These are phyloP conservation scores for Pouteria campechiana DNA, from an alignment of 179 eudicot species.

Conservation along the genomic window DNA sequence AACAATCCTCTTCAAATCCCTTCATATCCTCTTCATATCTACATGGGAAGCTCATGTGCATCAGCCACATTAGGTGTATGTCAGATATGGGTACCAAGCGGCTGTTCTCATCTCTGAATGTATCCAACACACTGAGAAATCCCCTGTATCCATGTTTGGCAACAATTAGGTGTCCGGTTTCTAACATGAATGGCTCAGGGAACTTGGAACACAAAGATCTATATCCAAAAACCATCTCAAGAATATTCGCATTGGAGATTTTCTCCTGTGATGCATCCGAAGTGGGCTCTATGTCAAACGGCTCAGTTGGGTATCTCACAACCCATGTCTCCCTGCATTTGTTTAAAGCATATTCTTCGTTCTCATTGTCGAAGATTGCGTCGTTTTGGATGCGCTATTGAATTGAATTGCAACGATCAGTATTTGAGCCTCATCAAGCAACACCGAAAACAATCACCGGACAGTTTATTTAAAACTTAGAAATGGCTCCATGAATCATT, in stretches of 20 bases:
- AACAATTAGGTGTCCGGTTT: constrained; percentile 61
- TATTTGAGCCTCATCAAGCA: no score
- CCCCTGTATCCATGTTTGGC: constrained; percentile 68
- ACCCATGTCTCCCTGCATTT: constrained; percentile 75
- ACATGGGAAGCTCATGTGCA: constrained; percentile 76
- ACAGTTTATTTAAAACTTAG: no score
- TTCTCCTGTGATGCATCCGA: constrained; percentile 9
- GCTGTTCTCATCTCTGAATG: constrained; percentile 21
- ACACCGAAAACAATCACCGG: no score
- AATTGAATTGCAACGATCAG: no score
- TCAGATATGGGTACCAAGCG: constrained; percentile 68
- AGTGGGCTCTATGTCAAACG: constrained; percentile 57
- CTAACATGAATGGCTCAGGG: constrained; percentile 55
- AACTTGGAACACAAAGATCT: constrained; percentile 28
- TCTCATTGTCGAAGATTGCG: constrained; percentile 61
- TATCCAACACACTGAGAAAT: constrained; percentile 36
- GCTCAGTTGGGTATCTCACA: constrained; percentile 55
- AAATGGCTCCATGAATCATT: no score
- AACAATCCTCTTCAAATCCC: constrained; percentile 50
- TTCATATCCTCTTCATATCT: constrained; percentile 61
- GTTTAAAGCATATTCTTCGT: constrained; percentile 68
- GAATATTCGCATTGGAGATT: constrained; percentile 20
- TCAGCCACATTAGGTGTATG: constrained; percentile 75
- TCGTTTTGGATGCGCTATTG: constrained; percentile 70
- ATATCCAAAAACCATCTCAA: constrained; percentile 35